These are phyloP conservation scores for Cornus suecica DNA, from an alignment of 148 eudicot species.

Conservation along the genomic window DNA sequence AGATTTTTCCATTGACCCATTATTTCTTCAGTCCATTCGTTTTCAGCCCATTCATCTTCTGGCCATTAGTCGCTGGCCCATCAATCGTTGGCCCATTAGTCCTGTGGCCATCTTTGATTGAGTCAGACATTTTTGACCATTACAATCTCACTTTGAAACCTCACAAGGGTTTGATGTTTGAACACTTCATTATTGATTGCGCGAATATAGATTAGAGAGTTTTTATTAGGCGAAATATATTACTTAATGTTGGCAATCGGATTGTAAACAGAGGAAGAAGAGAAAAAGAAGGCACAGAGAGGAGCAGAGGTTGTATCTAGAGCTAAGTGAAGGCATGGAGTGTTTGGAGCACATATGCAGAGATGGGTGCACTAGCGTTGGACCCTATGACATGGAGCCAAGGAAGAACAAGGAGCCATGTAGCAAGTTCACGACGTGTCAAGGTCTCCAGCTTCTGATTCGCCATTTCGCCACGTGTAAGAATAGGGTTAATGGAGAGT, in stretches of 20 bases:
- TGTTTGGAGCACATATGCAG: conserved; percentile 83
- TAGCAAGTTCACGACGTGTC: conserved; percentile 61
- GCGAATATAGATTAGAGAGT: no score
- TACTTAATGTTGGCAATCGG: not conserved
- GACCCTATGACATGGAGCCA: conserved; percentile 69
- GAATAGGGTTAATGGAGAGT: conserved; percentile 70
- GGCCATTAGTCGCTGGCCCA: no score
- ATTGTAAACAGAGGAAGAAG: conserved; percentile 62
- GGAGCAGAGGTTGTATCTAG: conserved; percentile 59
- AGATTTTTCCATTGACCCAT: no score
- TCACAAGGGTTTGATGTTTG: no score
- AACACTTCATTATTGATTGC: no score
- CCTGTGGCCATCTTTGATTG: no score
- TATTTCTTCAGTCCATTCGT: no score
- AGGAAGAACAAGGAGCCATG: conserved; percentile 62
- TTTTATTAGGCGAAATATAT: no score
- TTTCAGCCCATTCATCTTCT: no score
- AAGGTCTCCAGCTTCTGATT: conserved; percentile 66
- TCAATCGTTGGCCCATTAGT: no score
- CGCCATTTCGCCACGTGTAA: conserved; percentile 75
- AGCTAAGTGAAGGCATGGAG: conserved; percentile 90
- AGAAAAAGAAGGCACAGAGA: conserved; percentile 56
- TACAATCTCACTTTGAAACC: no score
- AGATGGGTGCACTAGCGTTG: conserved; percentile 82
- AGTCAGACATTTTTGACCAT: no score